These are phyloP conservation scores for Porcisia deanei DNA, from an alignment of 208 protist species.

Conservation along the genomic window DNA sequence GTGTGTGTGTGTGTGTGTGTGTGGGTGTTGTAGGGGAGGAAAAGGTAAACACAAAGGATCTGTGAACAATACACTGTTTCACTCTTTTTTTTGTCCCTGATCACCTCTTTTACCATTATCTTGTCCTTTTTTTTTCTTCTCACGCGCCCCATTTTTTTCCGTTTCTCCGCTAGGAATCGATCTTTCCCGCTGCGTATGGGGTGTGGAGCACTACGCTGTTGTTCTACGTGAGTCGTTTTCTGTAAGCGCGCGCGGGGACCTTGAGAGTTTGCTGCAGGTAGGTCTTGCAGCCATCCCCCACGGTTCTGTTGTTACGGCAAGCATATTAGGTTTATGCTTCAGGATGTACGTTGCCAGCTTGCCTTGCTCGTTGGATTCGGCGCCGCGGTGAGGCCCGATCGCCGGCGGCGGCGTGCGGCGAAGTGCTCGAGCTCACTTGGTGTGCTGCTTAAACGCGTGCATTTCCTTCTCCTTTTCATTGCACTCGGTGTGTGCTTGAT, in stretches of 20 bases:
- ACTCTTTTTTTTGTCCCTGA: neutral
- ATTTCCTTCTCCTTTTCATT: neutral
- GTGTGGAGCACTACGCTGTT: too few relatives aligned
- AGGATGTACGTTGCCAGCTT: constrained; percentile 2
- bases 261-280: neutral
- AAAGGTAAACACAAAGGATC: neutral
- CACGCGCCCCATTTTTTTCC: too few relatives aligned
- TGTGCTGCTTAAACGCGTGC: neutral
- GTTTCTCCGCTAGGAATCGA: too few relatives aligned
- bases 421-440: neutral
- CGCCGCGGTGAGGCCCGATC: neutral
- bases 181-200: too few relatives aligned
- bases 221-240: too few relatives aligned
- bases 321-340: neutral
- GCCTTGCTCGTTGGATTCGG: constrained; percentile 1
- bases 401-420: neutral
- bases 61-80: neutral
- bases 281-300: neutral
- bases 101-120: neutral
- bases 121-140: constrained; percentile 4
- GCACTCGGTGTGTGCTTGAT: neutral
- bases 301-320: neutral
- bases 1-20: too few relatives aligned
- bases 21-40: neutral
- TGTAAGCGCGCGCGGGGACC: neutral